Base-by-base conservation (phyloP, 257 asterid genomes). In the Solanum stenotomum region DNA sequence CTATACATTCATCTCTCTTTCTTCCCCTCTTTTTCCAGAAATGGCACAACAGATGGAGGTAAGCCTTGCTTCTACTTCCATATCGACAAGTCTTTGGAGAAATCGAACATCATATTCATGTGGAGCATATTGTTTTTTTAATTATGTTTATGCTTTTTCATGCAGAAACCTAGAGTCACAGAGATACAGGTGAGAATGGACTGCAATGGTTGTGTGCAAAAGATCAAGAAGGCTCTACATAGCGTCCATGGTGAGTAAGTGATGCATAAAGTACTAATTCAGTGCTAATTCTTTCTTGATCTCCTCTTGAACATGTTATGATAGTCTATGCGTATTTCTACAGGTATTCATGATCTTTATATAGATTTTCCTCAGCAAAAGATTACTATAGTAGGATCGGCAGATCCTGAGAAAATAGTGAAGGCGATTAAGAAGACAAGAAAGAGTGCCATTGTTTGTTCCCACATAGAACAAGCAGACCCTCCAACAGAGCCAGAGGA, bases 101-200 rank as follows among this genome's bases (percentile, higher is more conserved):
- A 61, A 82, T 82, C 42, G 33, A 49, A 29, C 34, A 82, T 82
- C 44, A 82, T 52, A 81, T 29, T 44, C 37, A 42, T 23, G 35
- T 40, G 16, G 37, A 77, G 52, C 16, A 38, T 40, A 56, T 72
- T 20, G 27, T 84, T 10, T 49, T 56, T 34, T 10, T 44, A 7
- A 31, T 37, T 42, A 31, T 82, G 22, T 63, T 49, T 20, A 56
- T 16, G 20, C 72, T 40, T 38, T 71, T 4, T 49, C 49, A 63
- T 37, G 84, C 33, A 44, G 71, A 84, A 81, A 71, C 20, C 49
- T 42, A 87, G 76, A 23, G 59, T 87, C 15, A 94, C 94, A 4
- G 99, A 96, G 94, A 92, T 96, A 61, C 93, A 88, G 90, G 98
- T 94, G 71, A 88, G 97, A 81, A 95, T 96, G 97, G 98, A 95